Evolutionary conservation across 2,329 filamentous ascomycete genomes (phyloP), one percentile per base, ranked within the genome.

Genomic region (Aspergillus intermedius): DNA sequence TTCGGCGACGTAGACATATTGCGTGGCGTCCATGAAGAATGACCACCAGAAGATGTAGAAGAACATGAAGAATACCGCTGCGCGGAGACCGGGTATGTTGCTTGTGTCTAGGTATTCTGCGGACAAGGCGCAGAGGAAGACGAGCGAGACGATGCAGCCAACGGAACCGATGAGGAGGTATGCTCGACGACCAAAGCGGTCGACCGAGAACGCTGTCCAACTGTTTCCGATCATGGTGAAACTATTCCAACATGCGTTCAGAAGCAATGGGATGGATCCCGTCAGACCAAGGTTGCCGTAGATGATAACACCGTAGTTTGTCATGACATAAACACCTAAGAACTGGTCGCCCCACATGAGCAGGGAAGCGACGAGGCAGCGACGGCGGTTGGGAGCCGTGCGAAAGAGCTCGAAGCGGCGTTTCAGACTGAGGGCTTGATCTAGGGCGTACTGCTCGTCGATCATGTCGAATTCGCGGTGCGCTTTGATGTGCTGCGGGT

Each of bases 401-500:
- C 64, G 65, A 58, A 75, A 70, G 23, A 76, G 60, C 50, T 73
- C 71, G 49, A 71, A 71, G 19, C 55, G 55, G 7, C 66, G 62
- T n/a, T 54, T 63, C 10, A 51, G 37, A 40, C 37, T 58, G 47
- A 67, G 64, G 25, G 63, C 56, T 7, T 57, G 57, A 46, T 75
- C 68, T 3, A 74, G 57, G 40, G 73, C 70, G 34, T 68, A 63
- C 51, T 77, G 72, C 45, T 70, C 68, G 52, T 67, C 64, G 59
- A 75, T 74, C 44, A 71, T 65, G 51, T 68, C 68, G 54, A 75
- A 76, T 37, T 69, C 68, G 23, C 68, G 66, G 9, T 63, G 55
- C 17, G 69, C 70, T 10, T 64, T 55, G 10, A 58, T 52, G 9
- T 74, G 62, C 23, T 75, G 60, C 3, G 65, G 65, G 42, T 71